A percentile compares a stretch with the other conserved stretches of the same genome.
Conservation (phyloP, 1,284 basidiomycete species). For the Pseudozyma thailandica region DNA sequence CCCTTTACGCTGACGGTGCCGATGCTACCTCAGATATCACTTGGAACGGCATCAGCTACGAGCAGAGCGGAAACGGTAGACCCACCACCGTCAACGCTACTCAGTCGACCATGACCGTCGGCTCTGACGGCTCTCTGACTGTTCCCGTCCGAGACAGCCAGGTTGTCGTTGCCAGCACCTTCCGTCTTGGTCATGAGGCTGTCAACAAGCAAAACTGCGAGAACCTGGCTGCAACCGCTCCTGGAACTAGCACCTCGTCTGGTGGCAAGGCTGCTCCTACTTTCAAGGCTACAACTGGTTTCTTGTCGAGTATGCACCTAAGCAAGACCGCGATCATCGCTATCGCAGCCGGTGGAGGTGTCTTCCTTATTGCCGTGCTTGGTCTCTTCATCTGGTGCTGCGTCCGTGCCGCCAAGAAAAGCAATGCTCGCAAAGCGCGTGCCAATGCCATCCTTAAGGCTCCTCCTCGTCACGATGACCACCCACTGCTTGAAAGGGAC, state of each 20-base stretch:
- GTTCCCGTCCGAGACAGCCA: conserved; percentile 53
- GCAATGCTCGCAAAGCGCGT: conserved; percentile 33
- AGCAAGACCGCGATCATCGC: conserved; percentile 44
- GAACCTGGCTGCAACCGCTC: conserved; percentile 15
- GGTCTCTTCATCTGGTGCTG: conserved; percentile 47
- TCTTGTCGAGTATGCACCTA: conserved; percentile 23
- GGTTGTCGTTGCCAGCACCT: conserved; percentile 47
- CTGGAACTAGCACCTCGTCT: conserved; percentile 8
- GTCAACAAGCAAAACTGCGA: conserved; percentile 33
- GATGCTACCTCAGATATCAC: conserved; percentile 45
- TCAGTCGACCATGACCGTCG: conserved; percentile 36
- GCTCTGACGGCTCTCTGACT: conserved; percentile 38
- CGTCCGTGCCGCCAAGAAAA: conserved; percentile 42
- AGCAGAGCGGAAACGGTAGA: conserved; percentile 31
- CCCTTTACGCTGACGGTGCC: conserved; percentile 40
- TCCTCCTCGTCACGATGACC: conserved; percentile 33
- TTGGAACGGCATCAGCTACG: conserved; percentile 60
- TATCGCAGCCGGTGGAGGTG: conserved; percentile 41
- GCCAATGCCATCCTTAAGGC: conserved; percentile 20
- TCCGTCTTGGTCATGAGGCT: conserved; percentile 32
- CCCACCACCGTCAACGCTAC: conserved; percentile 30
- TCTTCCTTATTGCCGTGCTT: conserved; percentile 29
- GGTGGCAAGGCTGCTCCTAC: conserved; percentile 43
- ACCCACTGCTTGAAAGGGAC: conserved; percentile 27
- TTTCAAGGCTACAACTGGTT: conserved; percentile 53